phyloP scores from a whole-genome alignment of 2,329 filamentous ascomycete genomes.

The Dactylellina leptospora region DNA sequence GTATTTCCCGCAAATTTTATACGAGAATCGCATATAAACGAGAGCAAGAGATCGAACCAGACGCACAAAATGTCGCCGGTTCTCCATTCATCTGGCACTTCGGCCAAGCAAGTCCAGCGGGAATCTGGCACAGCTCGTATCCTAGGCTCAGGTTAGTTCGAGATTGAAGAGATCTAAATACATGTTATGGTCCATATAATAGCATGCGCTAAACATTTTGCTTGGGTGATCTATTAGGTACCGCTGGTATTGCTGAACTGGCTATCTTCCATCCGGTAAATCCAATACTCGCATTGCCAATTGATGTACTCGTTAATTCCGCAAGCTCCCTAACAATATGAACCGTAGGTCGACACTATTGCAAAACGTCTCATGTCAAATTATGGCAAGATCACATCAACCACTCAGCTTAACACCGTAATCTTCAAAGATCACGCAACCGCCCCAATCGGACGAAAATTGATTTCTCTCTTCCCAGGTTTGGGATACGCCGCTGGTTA shows the following conservation, averaged over 20 bases:
- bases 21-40: too few relatives aligned
- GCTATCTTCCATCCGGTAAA: constrained; percentile 89
- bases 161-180: too few relatives aligned
- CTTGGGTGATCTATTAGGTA: constrained; percentile 67
- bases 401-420: constrained; percentile 80
- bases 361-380: constrained; percentile 99
- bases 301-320: constrained; percentile 54
- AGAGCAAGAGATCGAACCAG: too few relatives aligned
- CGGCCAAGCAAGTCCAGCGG: constrained; percentile 74
- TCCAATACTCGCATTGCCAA: constrained; percentile 32
- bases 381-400: constrained; percentile 73
- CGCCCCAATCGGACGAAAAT: constrained; percentile 77
- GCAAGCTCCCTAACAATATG: neutral
- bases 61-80: constrained; percentile 70
- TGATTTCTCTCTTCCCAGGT: constrained; percentile 94
- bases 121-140: constrained; percentile 90
- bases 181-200: too few relatives aligned
- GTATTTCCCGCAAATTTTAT: too few relatives aligned
- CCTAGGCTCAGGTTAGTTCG: constrained; percentile 82
- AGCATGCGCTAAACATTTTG: constrained; percentile 12
- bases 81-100: constrained; percentile 59
- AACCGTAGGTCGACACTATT: constrained; percentile 87
- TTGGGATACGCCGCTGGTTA: constrained; percentile 97
- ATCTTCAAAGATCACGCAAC: constrained; percentile 90
- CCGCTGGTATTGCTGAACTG: constrained; percentile 90